A percentile compares a stretch with the other conserved stretches of the same genome.
These are phyloP conservation scores for Phytophthora citrophthora DNA, from an alignment of 352 stramenopile genomes.

Conservation along the genomic window DNA sequence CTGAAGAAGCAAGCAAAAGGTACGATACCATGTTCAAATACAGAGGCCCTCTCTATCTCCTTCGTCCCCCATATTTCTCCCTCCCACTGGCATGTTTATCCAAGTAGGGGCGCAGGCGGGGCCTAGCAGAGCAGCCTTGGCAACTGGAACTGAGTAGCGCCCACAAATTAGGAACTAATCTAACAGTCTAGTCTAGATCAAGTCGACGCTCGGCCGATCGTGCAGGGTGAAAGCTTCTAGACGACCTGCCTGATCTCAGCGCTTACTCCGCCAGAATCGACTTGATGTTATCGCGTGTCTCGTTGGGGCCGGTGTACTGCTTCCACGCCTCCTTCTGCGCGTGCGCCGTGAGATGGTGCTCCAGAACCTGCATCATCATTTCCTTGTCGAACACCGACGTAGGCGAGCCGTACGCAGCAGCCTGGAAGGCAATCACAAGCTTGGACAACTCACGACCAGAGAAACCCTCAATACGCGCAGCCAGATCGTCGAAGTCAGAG, in stretches of 20 bases:
- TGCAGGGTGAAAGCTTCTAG: conserved; percentile 8
- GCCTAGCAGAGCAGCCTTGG: conserved; percentile 28
- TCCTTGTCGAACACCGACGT: conserved; percentile 93
- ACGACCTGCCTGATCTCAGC: conserved; percentile 18
- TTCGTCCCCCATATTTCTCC: conserved; percentile 1
- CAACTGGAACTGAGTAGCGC: conserved; percentile 73
- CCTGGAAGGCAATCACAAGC: conserved; percentile 99
- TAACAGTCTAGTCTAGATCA: conserved; percentile 81
- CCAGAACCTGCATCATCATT: conserved; percentile 94
- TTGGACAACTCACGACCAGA: conserved; percentile 99
- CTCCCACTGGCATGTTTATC: not conserved
- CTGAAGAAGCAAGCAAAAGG: conserved; percentile 13
- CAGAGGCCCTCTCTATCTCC: conserved; percentile 28
- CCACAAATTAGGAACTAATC: conserved; percentile 84
- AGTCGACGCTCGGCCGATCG: conserved; percentile 25
- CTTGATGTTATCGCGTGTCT: conserved; percentile 59
- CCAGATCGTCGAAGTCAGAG: conserved; percentile 92
- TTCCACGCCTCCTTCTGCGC: conserved; percentile 94
- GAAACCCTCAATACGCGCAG: conserved; percentile 96
- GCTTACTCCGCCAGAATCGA: conserved; percentile 57
- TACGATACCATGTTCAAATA: conserved; percentile 45
- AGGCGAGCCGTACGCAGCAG: conserved; percentile 96
- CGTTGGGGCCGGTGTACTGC: conserved; percentile 68
- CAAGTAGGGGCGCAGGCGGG: conserved; percentile 7
- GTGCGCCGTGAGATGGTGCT: conserved; percentile 95